Evolutionary conservation across 306 rosid species (phyloP).

Genomic region (Quercus mongolica): DNA sequence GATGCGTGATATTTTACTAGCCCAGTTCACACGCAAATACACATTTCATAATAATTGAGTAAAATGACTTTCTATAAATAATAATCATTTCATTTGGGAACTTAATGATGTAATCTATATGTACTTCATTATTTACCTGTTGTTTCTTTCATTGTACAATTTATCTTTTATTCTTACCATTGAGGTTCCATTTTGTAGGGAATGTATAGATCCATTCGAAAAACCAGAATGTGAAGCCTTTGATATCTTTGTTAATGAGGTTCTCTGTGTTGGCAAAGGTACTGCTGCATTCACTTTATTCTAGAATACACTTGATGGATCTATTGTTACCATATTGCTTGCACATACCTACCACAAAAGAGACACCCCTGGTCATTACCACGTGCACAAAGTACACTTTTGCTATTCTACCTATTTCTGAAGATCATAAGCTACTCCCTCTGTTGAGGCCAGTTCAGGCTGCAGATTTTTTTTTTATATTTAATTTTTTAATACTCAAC

Average conservation of each 20-base stretch:
- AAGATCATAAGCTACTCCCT: neutral
- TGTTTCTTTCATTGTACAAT: neutral
- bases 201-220: constrained; percentile 90
- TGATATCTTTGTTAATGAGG: constrained; percentile 79
- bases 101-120: neutral
- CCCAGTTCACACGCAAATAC: neutral
- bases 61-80: neutral
- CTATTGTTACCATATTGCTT: neutral
- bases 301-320: neutral
- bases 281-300: neutral
- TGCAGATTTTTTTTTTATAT: neutral
- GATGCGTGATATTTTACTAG: neutral
- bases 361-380: neutral
- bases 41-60: neutral
- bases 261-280: constrained; percentile 84
- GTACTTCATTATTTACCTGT: neutral
- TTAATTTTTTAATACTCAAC: too few species aligned
- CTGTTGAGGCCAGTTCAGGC: neutral
- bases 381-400: neutral
- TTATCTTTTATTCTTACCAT: constrained; percentile 9
- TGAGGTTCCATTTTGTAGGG: constrained; percentile 44
- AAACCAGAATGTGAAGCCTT: constrained; percentile 87
- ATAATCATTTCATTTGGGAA: neutral
- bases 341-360: neutral
- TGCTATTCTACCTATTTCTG: neutral